Base-by-base conservation (phyloP, 176 grass and related monocot species). In the Poa pratensis region DNA sequence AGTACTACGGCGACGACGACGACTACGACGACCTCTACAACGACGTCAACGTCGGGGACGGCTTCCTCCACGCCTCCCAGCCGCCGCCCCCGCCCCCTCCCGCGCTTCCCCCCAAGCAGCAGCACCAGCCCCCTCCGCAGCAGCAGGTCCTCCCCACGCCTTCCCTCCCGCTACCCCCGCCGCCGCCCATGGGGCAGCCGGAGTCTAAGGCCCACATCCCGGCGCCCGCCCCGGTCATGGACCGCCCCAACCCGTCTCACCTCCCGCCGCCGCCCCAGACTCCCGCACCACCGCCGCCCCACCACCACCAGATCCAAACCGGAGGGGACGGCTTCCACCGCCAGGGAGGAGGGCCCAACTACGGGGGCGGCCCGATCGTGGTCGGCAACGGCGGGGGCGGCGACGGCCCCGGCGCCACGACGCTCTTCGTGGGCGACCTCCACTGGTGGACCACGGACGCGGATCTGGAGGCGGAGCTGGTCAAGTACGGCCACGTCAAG, bases 361-460 rank as follows among this genome's bases (percentile, higher is more conserved):
- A 80, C 48, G 84, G 80, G 17, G 89, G 83, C 4, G 85, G 81
- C 0, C 87, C 64, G 24, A 78, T 84, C n/a, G 82, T 85, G 28
- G 61, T 85, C 35, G 87, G 86, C 5, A 86, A 85, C 75, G 88
- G 82, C 20, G 77, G 87, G 23, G 84, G 86, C 13, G 84, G 86
- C 16, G 90, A 89, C 27, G 88, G 74, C 34, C 83, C 82, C 3
- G 93, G 80, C 17, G 86, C 85, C 2, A 90, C 88, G 3, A 95
- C 93, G 24, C 77, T 95, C 34, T 95, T 95, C 63, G 93, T 95
- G 8, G 93, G 93, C 2, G 93, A 95, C 69, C 93, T 95, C 27
- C 93, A 95, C 80, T 92, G 93, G 93, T 95, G 93, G 93, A 95
- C 93, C 18, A 95, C 93, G 6, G 93, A 92, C 17, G 90, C 93